Percentiles rank a stretch among this genome's conserved stretches.
These are phyloP conservation scores for Artemisia argyi DNA, from an alignment of 129 eudicot genomes.

Conservation along the genomic window DNA sequence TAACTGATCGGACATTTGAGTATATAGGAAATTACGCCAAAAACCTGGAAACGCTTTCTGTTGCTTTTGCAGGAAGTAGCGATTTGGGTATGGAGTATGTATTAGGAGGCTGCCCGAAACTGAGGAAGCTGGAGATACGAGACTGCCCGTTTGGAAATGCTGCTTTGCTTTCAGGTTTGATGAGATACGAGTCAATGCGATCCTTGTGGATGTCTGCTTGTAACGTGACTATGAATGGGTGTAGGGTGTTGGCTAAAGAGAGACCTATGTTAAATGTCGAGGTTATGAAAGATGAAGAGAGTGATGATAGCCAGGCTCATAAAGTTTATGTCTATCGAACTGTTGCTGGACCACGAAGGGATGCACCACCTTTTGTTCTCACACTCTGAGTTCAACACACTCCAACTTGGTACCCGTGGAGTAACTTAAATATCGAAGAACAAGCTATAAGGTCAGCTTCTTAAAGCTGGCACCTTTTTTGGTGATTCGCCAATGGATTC, in stretches of 20 bases:
- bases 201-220: constrained; percentile 89
- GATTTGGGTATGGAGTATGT: constrained; percentile 64
- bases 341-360: constrained; percentile 69
- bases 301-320: constrained; percentile 44
- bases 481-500: not conserved
- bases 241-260: constrained; percentile 50
- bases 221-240: constrained; percentile 59
- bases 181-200: constrained; percentile 69
- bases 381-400: constrained; percentile 35
- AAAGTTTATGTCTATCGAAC: constrained; percentile 72
- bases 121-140: constrained; percentile 72
- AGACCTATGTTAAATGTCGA: constrained; percentile 69
- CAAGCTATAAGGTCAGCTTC: not conserved
- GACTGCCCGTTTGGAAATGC: constrained; percentile 77
- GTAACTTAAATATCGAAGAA: constrained; percentile 2
- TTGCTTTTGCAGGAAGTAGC: constrained; percentile 83
- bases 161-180: constrained; percentile 55
- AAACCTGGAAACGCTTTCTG: constrained; percentile 75
- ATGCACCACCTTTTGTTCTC: constrained; percentile 72
- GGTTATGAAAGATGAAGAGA: constrained; percentile 55
- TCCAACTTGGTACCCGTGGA: not conserved
- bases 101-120: constrained; percentile 58
- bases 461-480: not conserved
- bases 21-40: constrained; percentile 76
- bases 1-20: constrained; percentile 68